Base-by-base conservation (phyloP, 495 filamentous ascomycete genomes). In the Hyphodiscus hymeniophilus region DNA sequence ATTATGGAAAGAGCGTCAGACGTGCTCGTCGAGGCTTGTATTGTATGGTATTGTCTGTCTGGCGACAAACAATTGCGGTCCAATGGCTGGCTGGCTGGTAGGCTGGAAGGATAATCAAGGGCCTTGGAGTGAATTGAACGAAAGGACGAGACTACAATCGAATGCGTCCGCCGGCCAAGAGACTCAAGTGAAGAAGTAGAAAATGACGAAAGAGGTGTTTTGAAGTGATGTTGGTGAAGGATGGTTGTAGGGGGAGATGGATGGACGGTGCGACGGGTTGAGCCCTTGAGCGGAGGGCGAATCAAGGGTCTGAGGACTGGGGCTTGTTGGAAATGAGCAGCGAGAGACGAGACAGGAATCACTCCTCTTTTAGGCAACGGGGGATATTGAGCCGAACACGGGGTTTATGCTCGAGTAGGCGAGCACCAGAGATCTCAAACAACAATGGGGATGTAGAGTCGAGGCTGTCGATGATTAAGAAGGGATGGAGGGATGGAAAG, bases 81-180 rank as follows among this genome's bases (percentile, higher is more conserved):
- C 21, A 11, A 30, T 40, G 36, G 38, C 33, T 21, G 32, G 26
- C n/a, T n/a, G n/a, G n/a, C n/a, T n/a, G n/a, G n/a, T n/a, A n/a
- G n/a, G n/a, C n/a, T n/a, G n/a, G n/a, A n/a, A 11, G 30, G 31
- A 18, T 12, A 18, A 20, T 20, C 30, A 4, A 17, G 10, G 28
- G 20, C 32, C 38, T 16, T 34, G 22, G 33, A 43, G 22, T 10
- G 18, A 31, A 41, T 13, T 1, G 32, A 44, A 40, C 17, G 35
- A 45, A 16, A 3, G 32, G 48, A 39, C 36, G 47, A 31, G 45
- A 59, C 56, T 33, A 40, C 56, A 59, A 59, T 33, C 52, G 42
- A 59, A 59, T 59, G 56, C 56, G 56, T 59, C 52, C 52, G 47
- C 52, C 38, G 20, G 41, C 45, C 20, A 35, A 22, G 23, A 43